These are phyloP conservation scores for Suillus decipiens DNA, from an alignment of 768 basidiomycete genomes.

Conservation along the genomic window DNA sequence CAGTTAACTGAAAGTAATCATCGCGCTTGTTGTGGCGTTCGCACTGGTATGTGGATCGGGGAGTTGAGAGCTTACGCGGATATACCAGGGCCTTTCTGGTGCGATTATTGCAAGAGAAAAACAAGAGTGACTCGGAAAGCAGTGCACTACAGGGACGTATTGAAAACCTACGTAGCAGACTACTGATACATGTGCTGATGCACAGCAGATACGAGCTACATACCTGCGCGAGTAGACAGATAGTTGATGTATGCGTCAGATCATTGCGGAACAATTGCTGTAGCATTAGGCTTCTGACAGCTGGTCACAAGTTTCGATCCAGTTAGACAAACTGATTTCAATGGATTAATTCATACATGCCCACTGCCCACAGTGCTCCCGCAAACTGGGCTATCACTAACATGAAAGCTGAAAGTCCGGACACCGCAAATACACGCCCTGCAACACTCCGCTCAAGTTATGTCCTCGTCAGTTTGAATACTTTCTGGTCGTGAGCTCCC, in stretches of 20 bases:
- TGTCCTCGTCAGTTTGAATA: slow-evolving; percentile 22
- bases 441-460: slow-evolving; percentile 24
- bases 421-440: slow-evolving; percentile 29
- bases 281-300: neutral
- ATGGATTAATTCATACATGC: neutral
- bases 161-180: neutral
- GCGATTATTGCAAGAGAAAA: neutral
- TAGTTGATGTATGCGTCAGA: neutral
- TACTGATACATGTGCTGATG: neutral
- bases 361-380: slow-evolving; percentile 5
- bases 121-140: neutral
- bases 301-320: neutral
- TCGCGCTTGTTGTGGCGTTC: neutral
- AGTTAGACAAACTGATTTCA: neutral
- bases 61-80: neutral
- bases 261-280: neutral
- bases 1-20: neutral
- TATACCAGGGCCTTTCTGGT: neutral
- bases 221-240: neutral
- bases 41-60: neutral
- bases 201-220: neutral
- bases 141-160: neutral
- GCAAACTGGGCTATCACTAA: slow-evolving; percentile 23
- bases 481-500: slow-evolving; percentile 1
- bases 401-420: slow-evolving; percentile 30